Percentiles rank a stretch among this genome's conserved stretches.
Evolutionary conservation across 208 protist species (phyloP).

Genomic region (Wallacemonas sp.): DNA sequence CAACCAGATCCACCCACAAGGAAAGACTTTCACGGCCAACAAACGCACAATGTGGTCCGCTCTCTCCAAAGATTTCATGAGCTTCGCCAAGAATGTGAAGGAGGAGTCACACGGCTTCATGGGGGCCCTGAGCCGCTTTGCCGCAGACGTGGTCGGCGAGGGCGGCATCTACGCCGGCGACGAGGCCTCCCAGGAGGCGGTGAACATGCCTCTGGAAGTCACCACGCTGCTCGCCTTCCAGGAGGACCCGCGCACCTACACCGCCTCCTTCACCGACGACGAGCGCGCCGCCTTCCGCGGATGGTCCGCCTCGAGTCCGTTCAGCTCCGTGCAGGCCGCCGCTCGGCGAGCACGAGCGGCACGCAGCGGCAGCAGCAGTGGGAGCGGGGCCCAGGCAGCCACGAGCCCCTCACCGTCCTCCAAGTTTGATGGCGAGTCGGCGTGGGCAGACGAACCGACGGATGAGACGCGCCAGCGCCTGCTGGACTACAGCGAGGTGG

Average conservation of each 20-base stretch:
- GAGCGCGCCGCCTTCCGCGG: slow-evolving; percentile 44
- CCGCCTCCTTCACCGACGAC: slow-evolving; percentile 26
- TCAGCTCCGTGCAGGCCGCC: slow-evolving; percentile 41
- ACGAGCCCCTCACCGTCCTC: too few species aligned
- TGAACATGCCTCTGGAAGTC: slow-evolving; percentile 46
- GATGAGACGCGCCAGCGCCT: slow-evolving; percentile 59
- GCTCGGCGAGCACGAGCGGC: not conserved
- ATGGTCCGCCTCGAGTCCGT: slow-evolving; percentile 49
- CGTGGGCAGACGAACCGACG: slow-evolving; percentile 31
- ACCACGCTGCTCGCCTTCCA: slow-evolving; percentile 40
- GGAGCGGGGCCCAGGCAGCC: too few species aligned
- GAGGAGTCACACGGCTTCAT: slow-evolving; percentile 63
- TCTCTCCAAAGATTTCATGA: slow-evolving; percentile 53
- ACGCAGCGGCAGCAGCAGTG: too few species aligned
- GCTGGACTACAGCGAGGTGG: slow-evolving; percentile 61
- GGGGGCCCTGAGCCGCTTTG: slow-evolving; percentile 47
- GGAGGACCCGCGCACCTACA: slow-evolving; percentile 42
- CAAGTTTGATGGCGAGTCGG: not conserved
- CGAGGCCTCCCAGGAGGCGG: slow-evolving; percentile 46
- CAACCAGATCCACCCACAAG: too few species aligned
- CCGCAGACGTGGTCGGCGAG: slow-evolving; percentile 60
- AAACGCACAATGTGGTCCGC: slow-evolving; percentile 69
- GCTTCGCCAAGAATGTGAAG: slow-evolving; percentile 61
- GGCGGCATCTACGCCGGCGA: slow-evolving; percentile 62
- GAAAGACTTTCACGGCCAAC: too few species aligned